These are phyloP conservation scores for Podila horticola DNA, from an alignment of 192 early-diverging fungal genomes.

Conservation along the genomic window DNA sequence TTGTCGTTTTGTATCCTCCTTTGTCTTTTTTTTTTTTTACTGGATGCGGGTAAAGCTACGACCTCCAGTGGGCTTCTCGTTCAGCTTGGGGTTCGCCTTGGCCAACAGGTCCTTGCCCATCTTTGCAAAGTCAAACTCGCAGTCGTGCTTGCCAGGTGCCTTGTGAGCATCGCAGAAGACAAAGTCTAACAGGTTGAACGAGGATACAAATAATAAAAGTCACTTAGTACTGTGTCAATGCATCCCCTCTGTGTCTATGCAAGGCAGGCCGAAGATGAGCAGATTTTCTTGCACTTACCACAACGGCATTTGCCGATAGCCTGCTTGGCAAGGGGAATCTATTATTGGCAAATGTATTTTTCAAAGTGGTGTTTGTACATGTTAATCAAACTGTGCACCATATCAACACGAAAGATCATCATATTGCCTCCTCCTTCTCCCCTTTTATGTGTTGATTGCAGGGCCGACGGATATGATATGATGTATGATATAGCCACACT, in stretches of 20 bases:
- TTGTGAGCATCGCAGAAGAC: slow-evolving; percentile 82
- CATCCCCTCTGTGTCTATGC: not conserved
- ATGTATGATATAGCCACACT: not conserved
- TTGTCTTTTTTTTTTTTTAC: slow-evolving; percentile 3
- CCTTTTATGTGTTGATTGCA: no score
- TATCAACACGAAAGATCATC: not conserved
- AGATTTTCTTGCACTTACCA: slow-evolving; percentile 11
- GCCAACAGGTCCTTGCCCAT: slow-evolving; percentile 74
- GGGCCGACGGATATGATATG: not conserved
- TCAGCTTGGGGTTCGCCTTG: slow-evolving; percentile 81
- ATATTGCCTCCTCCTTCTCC: no score
- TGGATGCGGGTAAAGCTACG: slow-evolving; percentile 77
- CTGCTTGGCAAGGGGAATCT: slow-evolving; percentile 81
- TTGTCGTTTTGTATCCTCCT: slow-evolving; percentile 7
- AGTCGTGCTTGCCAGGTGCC: slow-evolving; percentile 75
- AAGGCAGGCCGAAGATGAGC: not conserved
- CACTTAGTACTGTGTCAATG: not conserved
- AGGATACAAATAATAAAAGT: not conserved
- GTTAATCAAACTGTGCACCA: no score
- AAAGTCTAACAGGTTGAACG: slow-evolving; percentile 53
- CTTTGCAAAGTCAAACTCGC: slow-evolving; percentile 80
- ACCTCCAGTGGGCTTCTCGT: slow-evolving; percentile 79
- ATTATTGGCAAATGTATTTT: not conserved
- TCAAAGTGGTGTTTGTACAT: no score
- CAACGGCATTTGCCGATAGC: slow-evolving; percentile 82